A percentile compares a stretch with the other conserved stretches of the same genome.
Conservation (phyloP, 352 stramenopile species). For the Phytophthora pinifolia region DNA sequence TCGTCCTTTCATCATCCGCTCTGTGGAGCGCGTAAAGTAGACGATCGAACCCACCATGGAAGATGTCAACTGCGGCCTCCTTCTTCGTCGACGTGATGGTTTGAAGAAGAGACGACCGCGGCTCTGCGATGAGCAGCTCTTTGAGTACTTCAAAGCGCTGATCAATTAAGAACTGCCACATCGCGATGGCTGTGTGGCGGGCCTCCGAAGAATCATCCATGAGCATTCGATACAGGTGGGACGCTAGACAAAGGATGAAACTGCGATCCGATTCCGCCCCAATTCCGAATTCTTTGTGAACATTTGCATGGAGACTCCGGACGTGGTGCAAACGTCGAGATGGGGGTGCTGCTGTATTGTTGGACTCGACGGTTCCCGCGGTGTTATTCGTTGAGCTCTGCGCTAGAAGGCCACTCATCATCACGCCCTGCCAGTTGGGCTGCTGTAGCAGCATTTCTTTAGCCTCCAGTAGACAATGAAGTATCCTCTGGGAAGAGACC, state of each 20-base stretch:
- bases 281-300: constrained; percentile 69
- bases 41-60: constrained; percentile 71
- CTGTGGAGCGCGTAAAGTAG: constrained; percentile 40
- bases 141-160: constrained; percentile 72
- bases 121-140: constrained; percentile 75
- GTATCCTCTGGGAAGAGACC: constrained; percentile 24
- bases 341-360: constrained; percentile 7
- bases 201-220: constrained; percentile 54
- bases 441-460: constrained; percentile 70
- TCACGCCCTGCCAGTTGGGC: constrained; percentile 59
- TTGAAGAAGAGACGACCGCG: constrained; percentile 59
- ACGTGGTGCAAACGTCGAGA: constrained; percentile 40
- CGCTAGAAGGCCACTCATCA: constrained; percentile 41
- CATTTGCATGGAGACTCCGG: constrained; percentile 42
- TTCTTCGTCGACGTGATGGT: constrained; percentile 78
- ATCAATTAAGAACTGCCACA: constrained; percentile 79
- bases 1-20: constrained; percentile 5
- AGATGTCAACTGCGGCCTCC: constrained; percentile 67
- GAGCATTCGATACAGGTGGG: constrained; percentile 64
- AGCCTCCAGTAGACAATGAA: constrained; percentile 43
- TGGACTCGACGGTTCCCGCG: constrained; percentile 6
- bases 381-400: constrained; percentile 13
- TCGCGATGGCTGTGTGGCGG: constrained; percentile 45
- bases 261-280: constrained; percentile 68
- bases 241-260: constrained; percentile 64